These are phyloP conservation scores for Magnusiomyces sp. DNA, from an alignment of 1,139 yeast species.

Conservation along the genomic window DNA sequence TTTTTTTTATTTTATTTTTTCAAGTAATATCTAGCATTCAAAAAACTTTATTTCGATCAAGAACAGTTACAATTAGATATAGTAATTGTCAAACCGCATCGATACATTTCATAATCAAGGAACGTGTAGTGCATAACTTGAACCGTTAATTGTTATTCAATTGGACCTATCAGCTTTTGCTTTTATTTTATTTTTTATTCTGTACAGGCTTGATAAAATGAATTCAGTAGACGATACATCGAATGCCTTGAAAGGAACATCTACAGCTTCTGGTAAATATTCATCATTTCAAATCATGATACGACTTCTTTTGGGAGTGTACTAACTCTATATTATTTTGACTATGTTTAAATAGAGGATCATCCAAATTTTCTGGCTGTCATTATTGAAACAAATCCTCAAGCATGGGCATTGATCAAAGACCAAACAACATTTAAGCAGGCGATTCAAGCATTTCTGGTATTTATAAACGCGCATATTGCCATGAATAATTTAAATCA, in stretches of 20 bases:
- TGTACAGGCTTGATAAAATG: slow-evolving; percentile 26
- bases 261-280: slow-evolving; percentile 15
- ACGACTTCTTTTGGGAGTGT: neutral
- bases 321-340: slow-evolving; percentile 1
- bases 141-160: too few relatives aligned
- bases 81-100: neutral
- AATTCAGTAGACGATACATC: slow-evolving; percentile 36
- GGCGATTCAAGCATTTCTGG: slow-evolving; percentile 52
- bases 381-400: slow-evolving; percentile 69
- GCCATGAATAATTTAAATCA: slow-evolving; percentile 78
- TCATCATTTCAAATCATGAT: slow-evolving; percentile 2
- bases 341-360: slow-evolving; percentile 39
- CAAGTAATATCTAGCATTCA: too few relatives aligned
- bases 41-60: too few relatives aligned
- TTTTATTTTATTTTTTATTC: neutral
- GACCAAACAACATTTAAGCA: slow-evolving; percentile 43
- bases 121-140: too few relatives aligned
- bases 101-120: neutral
- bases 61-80: neutral
- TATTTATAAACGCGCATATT: slow-evolving; percentile 76
- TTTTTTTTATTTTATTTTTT: too few relatives aligned
- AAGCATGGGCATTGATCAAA: slow-evolving; percentile 57
- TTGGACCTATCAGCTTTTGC: neutral
- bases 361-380: slow-evolving; percentile 77
- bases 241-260: slow-evolving; percentile 23